Conservation (phyloP, 352 stramenopile genomes). For the Pythium apleroticum region DNA sequence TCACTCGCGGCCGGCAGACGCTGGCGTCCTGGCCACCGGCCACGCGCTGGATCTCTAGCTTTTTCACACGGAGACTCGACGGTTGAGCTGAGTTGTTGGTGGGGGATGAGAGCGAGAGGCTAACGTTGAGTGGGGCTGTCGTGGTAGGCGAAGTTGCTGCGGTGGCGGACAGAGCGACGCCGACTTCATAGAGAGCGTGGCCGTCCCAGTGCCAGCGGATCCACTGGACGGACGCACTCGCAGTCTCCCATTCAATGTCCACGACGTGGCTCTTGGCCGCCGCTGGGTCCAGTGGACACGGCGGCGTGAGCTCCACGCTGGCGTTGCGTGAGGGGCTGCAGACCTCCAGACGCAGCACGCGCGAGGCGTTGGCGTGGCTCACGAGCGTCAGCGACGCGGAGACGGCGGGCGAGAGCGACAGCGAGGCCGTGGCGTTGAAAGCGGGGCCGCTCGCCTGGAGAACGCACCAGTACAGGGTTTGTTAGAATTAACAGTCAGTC, state of each 20-base stretch:
- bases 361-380: background rate
- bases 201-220: constrained; percentile 30
- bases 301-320: constrained; percentile 14
- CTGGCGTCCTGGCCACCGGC: constrained; percentile 5
- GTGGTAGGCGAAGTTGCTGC: no score
- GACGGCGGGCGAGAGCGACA: background rate
- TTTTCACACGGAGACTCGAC: constrained; percentile 18
- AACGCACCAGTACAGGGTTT: background rate
- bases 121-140: background rate
- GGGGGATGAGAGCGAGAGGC: background rate
- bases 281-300: constrained; percentile 13
- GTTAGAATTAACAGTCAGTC: background rate
- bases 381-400: constrained; percentile 13
- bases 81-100: background rate
- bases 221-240: constrained; percentile 13
- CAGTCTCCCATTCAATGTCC: constrained; percentile 23
- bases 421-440: constrained; percentile 1
- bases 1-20: constrained; percentile 14
- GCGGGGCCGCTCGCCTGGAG: background rate
- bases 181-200: constrained; percentile 21
- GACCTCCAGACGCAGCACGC: constrained; percentile 7
- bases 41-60: constrained; percentile 24
- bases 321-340: constrained; percentile 6
- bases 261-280: constrained; percentile 19
- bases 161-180: background rate